These are phyloP conservation scores for Coprinellus aureogranulatus DNA, from an alignment of 768 basidiomycete species.

Conservation along the genomic window DNA sequence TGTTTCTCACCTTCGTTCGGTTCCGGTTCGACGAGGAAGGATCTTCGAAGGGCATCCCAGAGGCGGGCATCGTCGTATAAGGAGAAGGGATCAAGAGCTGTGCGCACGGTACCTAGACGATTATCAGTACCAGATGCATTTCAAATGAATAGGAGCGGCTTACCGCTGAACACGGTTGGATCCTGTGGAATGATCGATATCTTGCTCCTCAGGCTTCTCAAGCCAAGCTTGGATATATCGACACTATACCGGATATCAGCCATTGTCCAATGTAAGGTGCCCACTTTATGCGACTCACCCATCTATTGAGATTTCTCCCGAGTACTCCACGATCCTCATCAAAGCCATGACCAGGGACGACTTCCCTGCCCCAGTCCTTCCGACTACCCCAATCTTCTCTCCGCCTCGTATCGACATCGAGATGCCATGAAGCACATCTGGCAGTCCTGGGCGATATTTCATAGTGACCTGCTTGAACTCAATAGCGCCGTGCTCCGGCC, in stretches of 20 bases:
- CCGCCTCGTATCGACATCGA: conserved; percentile 56
- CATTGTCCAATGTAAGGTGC: conserved; percentile 5
- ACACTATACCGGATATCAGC: conserved; percentile 31
- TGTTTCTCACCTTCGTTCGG: conserved; percentile 34
- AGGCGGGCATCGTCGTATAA: conserved; percentile 61
- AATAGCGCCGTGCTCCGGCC: conserved; percentile 64
- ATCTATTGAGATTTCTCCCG: conserved; percentile 64
- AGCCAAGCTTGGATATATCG: conserved; percentile 67
- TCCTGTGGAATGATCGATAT: conserved; percentile 71
- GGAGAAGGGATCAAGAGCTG: conserved; percentile 58
- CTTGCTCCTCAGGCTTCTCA: conserved; percentile 58
- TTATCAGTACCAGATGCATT: no score
- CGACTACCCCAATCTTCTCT: conserved; percentile 80
- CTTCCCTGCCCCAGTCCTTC: conserved; percentile 59
- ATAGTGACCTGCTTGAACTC: conserved; percentile 59
- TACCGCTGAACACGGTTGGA: conserved; percentile 29
- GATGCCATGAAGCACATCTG: conserved; percentile 68
- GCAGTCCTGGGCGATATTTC: conserved; percentile 70
- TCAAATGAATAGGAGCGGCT: background rate
- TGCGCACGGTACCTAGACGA: conserved; percentile 47
- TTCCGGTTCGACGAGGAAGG: conserved; percentile 34
- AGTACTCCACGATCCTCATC: conserved; percentile 67
- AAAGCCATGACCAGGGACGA: conserved; percentile 64
- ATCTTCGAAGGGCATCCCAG: conserved; percentile 72
- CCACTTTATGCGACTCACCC: conserved; percentile 34